Evolutionary conservation across 805 yeast genomes (phyloP), one percentile per base, ranked within the genome.

Genomic region (Suhomyces tanzawaensis): DNA sequence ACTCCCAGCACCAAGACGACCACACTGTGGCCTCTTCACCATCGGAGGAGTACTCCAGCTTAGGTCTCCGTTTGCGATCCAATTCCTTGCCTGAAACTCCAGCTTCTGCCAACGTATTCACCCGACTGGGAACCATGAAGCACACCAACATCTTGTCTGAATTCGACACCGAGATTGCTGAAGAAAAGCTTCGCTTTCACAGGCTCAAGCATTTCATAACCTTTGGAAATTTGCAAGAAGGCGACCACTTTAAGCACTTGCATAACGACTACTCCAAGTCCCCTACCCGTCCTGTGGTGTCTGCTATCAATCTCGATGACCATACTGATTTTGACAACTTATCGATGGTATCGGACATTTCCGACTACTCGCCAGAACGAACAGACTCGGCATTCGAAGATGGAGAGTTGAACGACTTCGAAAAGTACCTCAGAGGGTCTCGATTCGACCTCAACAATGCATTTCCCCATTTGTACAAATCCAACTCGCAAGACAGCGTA

Each of bases 351-450:
- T 56, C 63, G 1, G 60, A 56, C 29, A 19, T 51, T 8, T 54
- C 62, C 3, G 43, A 47, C 34, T 47, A 44, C 30, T 53, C 59
- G 3, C 57, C 52, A 6, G 49, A 45, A 14, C 21, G 29, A 16
- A 29, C 37, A 28, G 26, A 37, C 12, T 4, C 15, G 7, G 14
- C 7, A 11, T 19, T 12, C 24, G 32, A 31, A 7, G 35, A 25
- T 15, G 45, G 37, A 11, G 51, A 51, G 17, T 45, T 59, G 29
- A 64, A 60, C 34, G 57, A 57, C 39, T 62, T 56, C 39, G 64
- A 55, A 9, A 48, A 48, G 9, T 69, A 48, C 41, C 48, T 69
- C 32, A 49, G 73, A 18, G 52, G 52, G 30, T 62, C 71, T 3
- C 46, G 69, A 25, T 39, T 60, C 1, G 61, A 66, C 38, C 52